These are phyloP conservation scores for Pleurotus eryngii DNA, from an alignment of 768 basidiomycete species.

Conservation along the genomic window DNA sequence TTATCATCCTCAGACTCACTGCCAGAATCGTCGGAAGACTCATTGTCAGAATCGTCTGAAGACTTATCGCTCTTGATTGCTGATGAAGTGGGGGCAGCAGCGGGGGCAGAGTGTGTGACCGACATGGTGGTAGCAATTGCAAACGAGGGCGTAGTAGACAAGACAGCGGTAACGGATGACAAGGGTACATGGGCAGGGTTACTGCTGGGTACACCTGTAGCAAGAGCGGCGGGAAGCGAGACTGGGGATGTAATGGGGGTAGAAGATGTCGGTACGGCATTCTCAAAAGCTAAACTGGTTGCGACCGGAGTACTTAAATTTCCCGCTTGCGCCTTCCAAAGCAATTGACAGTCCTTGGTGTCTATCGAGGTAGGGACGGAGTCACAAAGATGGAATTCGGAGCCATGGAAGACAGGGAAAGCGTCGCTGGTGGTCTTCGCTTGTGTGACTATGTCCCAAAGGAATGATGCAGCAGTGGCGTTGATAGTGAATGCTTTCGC, in stretches of 20 bases:
- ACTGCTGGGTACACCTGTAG: neutral
- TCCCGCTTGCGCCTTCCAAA: conserved; percentile 39
- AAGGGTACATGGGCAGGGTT: neutral
- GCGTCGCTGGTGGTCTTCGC: conserved; percentile 46
- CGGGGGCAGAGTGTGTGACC: neutral
- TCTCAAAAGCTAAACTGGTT: conserved; percentile 3
- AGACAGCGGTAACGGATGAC: neutral
- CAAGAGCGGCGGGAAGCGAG: neutral
- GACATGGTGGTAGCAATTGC: conserved; percentile 7
- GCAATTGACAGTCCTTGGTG: conserved; percentile 41
- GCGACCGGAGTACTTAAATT: conserved; percentile 3
- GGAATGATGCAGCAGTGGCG: conserved; percentile 48
- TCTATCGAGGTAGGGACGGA: conserved; percentile 43
- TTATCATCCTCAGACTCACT: neutral
- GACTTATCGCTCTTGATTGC: neutral
- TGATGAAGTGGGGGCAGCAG: neutral
- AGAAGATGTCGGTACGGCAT: conserved; percentile 7
- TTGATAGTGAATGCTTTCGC: conserved; percentile 65
- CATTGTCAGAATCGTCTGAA: no score
- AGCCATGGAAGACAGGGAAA: conserved; percentile 46
- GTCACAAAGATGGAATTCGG: conserved; percentile 57
- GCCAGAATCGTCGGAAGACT: neutral
- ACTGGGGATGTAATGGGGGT: conserved; percentile 3
- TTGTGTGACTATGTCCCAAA: conserved; percentile 46
- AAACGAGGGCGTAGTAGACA: conserved; percentile 5